phyloP scores from a whole-genome alignment of 2,329 filamentous ascomycete genomes.

The Arthrobotrys sinensis region DNA sequence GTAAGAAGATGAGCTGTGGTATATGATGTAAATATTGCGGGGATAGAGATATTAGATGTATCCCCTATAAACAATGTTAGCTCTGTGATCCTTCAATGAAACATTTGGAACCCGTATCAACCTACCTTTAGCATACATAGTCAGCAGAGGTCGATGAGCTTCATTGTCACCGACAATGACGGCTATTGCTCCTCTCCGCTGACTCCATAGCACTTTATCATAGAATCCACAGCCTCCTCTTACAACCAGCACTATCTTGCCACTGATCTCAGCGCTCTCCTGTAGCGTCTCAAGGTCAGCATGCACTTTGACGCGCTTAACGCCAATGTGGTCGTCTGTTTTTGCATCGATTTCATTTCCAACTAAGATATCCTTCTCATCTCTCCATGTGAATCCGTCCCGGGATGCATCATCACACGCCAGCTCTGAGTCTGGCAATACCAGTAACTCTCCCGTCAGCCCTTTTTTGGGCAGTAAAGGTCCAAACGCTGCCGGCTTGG shows the following conservation, averaged over 20 bases:
- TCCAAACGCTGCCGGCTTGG: constrained; percentile 92
- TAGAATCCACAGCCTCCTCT: constrained; percentile 95
- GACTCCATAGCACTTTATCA: constrained; percentile 97
- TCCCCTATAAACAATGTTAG: constrained; percentile 74
- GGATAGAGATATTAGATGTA: constrained; percentile 94
- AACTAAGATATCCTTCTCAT: constrained; percentile 64
- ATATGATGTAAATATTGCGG: constrained; percentile 92
- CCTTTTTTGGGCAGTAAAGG: constrained; percentile 81
- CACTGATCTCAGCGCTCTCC: constrained; percentile 90
- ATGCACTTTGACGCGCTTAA: constrained; percentile 67
- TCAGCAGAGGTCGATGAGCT: constrained; percentile 88
- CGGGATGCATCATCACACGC: constrained; percentile 91
- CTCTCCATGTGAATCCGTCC: constrained; percentile 79
- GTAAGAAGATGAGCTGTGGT: constrained; percentile 95
- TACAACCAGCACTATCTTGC: constrained; percentile 91
- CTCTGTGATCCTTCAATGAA: background rate
- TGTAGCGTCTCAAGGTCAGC: constrained; percentile 93
- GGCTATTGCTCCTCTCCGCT: constrained; percentile 87
- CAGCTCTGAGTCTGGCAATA: constrained; percentile 80
- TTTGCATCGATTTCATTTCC: constrained; percentile 62
- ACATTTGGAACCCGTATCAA: constrained; percentile 29
- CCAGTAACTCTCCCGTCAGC: constrained; percentile 84
- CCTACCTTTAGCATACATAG: constrained; percentile 88
- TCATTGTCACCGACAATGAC: constrained; percentile 95
- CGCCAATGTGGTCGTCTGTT: constrained; percentile 59